Percentiles rank a stretch among this genome's conserved stretches.
These are phyloP conservation scores for Sodiomyces alkalinus DNA, from an alignment of 2,329 filamentous ascomycete genomes.

Conservation along the genomic window DNA sequence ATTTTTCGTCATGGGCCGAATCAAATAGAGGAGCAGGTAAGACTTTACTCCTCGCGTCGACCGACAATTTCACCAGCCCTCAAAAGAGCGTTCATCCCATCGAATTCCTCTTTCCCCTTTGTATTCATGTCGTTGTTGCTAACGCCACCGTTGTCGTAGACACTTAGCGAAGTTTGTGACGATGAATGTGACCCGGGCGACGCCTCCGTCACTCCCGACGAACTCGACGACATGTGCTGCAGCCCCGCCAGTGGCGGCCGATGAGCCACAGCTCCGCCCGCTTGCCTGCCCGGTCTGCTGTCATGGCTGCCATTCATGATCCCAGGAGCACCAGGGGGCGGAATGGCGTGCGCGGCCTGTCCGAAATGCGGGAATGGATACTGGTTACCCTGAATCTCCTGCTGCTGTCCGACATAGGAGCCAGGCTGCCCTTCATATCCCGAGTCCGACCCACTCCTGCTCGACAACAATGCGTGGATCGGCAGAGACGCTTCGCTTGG, in stretches of 20 bases:
- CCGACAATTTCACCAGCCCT: slow-evolving; percentile 45
- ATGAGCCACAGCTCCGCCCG: slow-evolving; percentile 1
- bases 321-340: not conserved
- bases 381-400: slow-evolving; percentile 7
- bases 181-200: slow-evolving; percentile 5
- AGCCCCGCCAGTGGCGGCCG: slow-evolving; percentile 5
- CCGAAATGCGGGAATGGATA: not conserved
- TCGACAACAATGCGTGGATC: slow-evolving; percentile 36
- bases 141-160: slow-evolving; percentile 2
- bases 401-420: slow-evolving; percentile 3
- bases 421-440: slow-evolving; percentile 7
- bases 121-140: no score
- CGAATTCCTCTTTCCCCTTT: slow-evolving; percentile 18
- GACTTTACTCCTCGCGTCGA: slow-evolving; percentile 15
- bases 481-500: slow-evolving; percentile 35
- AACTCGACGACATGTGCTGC: slow-evolving; percentile 6
- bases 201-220: slow-evolving; percentile 4
- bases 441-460: slow-evolving; percentile 15
- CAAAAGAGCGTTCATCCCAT: slow-evolving; percentile 44
- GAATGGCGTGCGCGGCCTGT: not conserved
- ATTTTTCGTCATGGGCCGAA: no score
- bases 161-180: slow-evolving; percentile 7
- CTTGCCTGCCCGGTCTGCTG: not conserved
- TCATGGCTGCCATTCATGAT: no score
- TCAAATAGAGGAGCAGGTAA: no score